Base-by-base conservation (phyloP, 1,284 basidiomycete genomes). In the Porogramme epimiltina region DNA sequence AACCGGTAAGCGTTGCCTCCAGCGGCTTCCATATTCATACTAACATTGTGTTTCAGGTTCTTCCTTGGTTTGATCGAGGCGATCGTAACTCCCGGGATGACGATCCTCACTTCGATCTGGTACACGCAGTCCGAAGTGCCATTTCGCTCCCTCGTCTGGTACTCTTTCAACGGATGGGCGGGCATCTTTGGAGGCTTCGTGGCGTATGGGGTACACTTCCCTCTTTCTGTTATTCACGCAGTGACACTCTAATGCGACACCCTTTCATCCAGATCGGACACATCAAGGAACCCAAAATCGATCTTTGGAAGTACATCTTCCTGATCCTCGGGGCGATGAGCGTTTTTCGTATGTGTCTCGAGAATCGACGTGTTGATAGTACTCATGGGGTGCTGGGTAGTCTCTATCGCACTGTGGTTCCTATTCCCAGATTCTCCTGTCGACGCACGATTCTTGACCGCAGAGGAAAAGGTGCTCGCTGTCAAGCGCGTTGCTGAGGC, bases 401-500 rank as follows among this genome's bases (percentile, higher is more conserved):
- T 47, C 16, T 42, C 26, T 11, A 24, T 34, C 5, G 38, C 51
- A 26, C 47, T 70, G 16, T 65, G 84, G 78, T 75, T 88, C 63
- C 69, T 85, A 51, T 89, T 90, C 67, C 88, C 87, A 0, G 80
- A 87, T 63, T 87, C 84, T 4, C 87, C 87, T 0, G 82, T 84
- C 11, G 82, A 68, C 41, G 86, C 88, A 5, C 81, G 81, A 76
- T 89, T 89, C 70, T 66, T 92, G 38, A 87, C 84, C 0, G 69
- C 67, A 1, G 73, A 75, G 24, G 87, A 90, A 59, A 77, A 82
- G 22, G 67, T 73, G 5, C 75, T 81, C 3, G 87, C 87, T 0
- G 76, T 91, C 4, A 76, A 82, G 57, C 81, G 90, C 25, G 85
- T 92, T 56, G 83, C 83, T 69, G 82, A 79, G n/a, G 87, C 87